Percentiles rank a stretch among this genome's conserved stretches.
phyloP scores from a whole-genome alignment of 495 filamentous ascomycete species.

The Chaetomidium leptoderma region DNA sequence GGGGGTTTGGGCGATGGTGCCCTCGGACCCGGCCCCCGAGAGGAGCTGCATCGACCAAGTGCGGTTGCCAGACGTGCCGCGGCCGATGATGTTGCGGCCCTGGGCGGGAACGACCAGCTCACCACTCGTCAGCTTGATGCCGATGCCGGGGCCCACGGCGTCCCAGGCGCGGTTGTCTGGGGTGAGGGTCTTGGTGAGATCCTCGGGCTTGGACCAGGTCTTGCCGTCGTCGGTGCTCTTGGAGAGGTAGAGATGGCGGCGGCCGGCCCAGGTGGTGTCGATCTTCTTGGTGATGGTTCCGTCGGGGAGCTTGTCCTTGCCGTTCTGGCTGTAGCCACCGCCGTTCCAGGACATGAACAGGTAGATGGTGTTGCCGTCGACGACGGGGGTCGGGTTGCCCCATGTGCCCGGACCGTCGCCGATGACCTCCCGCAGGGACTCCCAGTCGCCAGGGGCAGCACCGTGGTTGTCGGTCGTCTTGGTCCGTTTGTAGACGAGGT shows the following conservation, averaged over 20 bases:
- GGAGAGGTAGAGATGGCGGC: slow-evolving; percentile 1
- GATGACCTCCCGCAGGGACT: neutral
- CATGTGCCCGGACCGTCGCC: neutral
- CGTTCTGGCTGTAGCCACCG: neutral
- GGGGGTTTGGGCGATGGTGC: neutral
- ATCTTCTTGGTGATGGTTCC: slow-evolving; percentile 3
- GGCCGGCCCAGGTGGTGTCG: neutral
- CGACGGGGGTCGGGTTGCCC: neutral
- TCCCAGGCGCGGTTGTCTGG: neutral
- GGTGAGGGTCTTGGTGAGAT: neutral
- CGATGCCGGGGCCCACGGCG: neutral
- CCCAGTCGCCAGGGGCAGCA: neutral
- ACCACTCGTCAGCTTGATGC: neutral
- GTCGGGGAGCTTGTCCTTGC: neutral
- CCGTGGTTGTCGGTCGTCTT: slow-evolving; percentile 1
- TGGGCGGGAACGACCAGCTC: neutral
- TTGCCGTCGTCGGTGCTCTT: neutral
- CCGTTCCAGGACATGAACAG: slow-evolving; percentile 2
- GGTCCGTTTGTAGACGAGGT: neutral
- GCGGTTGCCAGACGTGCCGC: neutral
- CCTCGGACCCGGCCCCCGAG: neutral
- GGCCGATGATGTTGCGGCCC: slow-evolving; percentile 2
- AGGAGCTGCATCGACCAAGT: neutral
- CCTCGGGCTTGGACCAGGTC: neutral
- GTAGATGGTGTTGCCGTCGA: slow-evolving; percentile 4